Evolutionary conservation across 768 basidiomycete genomes (phyloP), one percentile per base, ranked within the genome.

Genomic region (Pleurotus tuoliensis): DNA sequence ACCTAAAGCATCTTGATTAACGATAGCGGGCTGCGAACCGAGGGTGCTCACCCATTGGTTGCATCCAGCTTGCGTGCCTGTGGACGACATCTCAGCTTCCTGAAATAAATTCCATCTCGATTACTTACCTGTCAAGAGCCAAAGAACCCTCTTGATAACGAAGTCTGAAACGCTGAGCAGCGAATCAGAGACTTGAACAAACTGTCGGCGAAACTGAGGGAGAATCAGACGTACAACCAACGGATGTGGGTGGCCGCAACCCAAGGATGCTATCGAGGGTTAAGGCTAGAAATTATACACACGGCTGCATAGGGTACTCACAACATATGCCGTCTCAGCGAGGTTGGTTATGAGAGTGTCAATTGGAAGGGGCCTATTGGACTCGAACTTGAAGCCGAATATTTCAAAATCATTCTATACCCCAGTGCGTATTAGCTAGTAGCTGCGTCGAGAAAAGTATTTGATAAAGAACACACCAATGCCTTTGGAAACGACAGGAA

Each of bases 401-500:
- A 86, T 64, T 39, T 75, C 69, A 57, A 86, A 85, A 61, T 83
- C 79, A 62, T 84, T 83, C 71, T 79, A 38, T 1, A 34, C 3
- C 9, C 9, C 11, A 4, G 30, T 5, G 5, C 24, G 11, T 11
- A 11, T 34, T 34, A 11, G 30, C 30, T 11, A 11, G 9, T 34
- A 3, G 30, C 30, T 34, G 11, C 30, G 30, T 34, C 30, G 30
- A 34, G 30, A 34, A 8, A 25, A 25, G 5, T 25, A 12, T 13
- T 7, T 22, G 30, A 46, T 20, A 15, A 18, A 40, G 22, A 20
- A 61, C 71, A 55, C 51, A 76, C 77, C 61, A 84, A 61, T 6
- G 77, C 77, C 59, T 84, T 84, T 0, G 84, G 84, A 63, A 86
- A 82, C 0, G 79, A 81, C 6, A 86, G 66, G 61, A 84, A 84